Evolutionary conservation across 495 filamentous ascomycete species (phyloP).

Genomic region (Neurospora sp.): DNA sequence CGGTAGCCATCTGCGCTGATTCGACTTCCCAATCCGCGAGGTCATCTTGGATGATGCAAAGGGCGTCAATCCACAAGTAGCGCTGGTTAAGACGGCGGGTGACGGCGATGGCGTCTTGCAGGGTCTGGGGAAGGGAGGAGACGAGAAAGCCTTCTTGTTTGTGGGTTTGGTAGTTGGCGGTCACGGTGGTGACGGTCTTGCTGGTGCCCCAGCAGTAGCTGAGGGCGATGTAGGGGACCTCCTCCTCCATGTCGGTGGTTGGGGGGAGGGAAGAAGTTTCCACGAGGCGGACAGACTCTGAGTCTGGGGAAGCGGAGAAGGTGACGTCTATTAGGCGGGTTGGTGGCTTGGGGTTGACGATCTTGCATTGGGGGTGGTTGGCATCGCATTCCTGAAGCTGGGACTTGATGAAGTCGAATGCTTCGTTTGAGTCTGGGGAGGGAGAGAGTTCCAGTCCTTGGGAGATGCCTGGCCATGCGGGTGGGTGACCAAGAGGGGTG

Average conservation of each 20-base stretch:
- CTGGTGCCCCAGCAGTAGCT: constrained; percentile 12
- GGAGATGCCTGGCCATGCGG: neutral
- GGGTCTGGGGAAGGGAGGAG: constrained; percentile 5
- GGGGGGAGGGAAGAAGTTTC: neutral
- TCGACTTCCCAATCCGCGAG: neutral
- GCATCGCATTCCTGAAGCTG: neutral
- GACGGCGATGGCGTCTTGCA: constrained; percentile 17
- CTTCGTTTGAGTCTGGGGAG: neutral
- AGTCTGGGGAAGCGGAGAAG: neutral
- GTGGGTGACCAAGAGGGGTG: neutral
- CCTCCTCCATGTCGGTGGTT: too few species aligned
- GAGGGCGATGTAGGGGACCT: constrained; percentile 5
- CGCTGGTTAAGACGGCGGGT: constrained; percentile 7
- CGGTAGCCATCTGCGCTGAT: constrained; percentile 2
- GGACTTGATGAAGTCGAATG: neutral
- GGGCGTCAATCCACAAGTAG: constrained; percentile 19
- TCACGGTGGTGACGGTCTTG: neutral
- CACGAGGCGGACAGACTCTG: neutral
- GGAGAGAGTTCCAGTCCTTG: neutral
- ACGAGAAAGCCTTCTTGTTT: neutral
- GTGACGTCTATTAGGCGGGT: neutral
- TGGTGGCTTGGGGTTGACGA: neutral
- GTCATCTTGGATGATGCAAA: constrained; percentile 18
- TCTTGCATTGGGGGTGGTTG: neutral
- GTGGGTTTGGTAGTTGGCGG: neutral